Percentiles rank a stretch among this genome's conserved stretches.
These are phyloP conservation scores for Wickerhamiella lipophila DNA, from an alignment of 805 yeast genomes.

Conservation along the genomic window DNA sequence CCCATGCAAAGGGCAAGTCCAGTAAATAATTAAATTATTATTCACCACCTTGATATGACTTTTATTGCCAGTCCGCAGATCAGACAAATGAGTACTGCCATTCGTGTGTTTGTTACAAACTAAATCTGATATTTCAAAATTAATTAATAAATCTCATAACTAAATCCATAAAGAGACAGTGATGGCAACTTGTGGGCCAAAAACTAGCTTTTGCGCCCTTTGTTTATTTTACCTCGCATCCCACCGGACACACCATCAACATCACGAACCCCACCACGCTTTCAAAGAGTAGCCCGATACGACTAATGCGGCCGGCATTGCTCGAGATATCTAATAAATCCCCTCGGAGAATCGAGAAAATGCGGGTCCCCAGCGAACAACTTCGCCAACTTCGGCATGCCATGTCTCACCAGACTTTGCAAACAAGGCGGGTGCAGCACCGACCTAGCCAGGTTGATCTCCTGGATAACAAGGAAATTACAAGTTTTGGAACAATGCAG, in stretches of 20 bases:
- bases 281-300: not conserved
- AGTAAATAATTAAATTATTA: slow-evolving; percentile 12
- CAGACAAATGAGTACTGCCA: no score
- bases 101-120: no score
- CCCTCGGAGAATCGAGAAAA: slow-evolving; percentile 20
- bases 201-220: not conserved
- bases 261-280: not conserved
- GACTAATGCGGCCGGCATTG: slow-evolving; percentile 6
- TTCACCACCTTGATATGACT: not conserved
- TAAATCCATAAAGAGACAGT: no score
- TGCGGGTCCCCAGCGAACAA: slow-evolving; percentile 15
- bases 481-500: slow-evolving; percentile 23
- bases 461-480: slow-evolving; percentile 31
- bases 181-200: no score
- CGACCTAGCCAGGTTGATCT: slow-evolving; percentile 30
- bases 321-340: slow-evolving; percentile 18
- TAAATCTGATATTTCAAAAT: no score
- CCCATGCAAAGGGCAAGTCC: slow-evolving; percentile 17
- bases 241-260: not conserved
- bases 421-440: slow-evolving; percentile 13
- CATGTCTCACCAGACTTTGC: slow-evolving; percentile 11
- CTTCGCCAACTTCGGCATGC: slow-evolving; percentile 12
- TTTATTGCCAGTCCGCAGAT: no score
- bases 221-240: not conserved
- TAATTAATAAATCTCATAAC: no score